Base-by-base conservation (phyloP, 192 early-diverging fungal genomes). In the Fimicolochytrium jonesii region DNA sequence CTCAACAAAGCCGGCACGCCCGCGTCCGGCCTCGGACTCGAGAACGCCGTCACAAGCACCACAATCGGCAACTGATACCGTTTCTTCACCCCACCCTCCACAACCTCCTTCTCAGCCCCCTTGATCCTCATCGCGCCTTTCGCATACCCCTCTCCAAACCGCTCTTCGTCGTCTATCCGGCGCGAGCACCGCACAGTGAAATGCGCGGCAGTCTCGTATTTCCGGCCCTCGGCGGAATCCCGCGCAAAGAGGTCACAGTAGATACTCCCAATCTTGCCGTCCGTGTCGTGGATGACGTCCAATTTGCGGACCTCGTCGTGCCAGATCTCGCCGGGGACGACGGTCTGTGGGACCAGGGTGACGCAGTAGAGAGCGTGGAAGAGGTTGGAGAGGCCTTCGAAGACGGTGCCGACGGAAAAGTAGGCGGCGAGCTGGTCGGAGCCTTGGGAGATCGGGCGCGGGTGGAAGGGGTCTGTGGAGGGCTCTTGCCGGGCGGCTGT, bases 131-230 rank as follows among this genome's bases (percentile, higher is more conserved):
- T 46, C 18, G 4, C 6, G 23, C 37, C 59, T 35, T 3, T 20
- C 37, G 3, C 28, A 31, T 33, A 36, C 32, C n/a, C 53, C 46
- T 5, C 3, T 7, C 50, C 51, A 29, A 41, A 56, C 31, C 29
- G 20, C 30, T 71, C 64, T 42, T 95, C 92, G 58, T 93, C 84
- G 70, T 94, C 89, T 1, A 96, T 75, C 3, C 91, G 78, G 13
- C 96, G 80, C 0, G 92, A 91, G 34, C 93, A 94, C 11, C 92
- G 79, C 0, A 96, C 87, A 0, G 96, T 97, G 63, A 96, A 99
- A 76, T 99, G 96, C 1, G 96, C 96, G 0, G 96, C 91, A 59
- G 84, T 87, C 29, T 87, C 79, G 36, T 75, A 80, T 29, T 91
- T 89, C 57, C 85, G 37, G 29, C 33, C 53, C 25, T 32, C 54